Evolutionary conservation across 805 yeast species (phyloP), one percentile per base, ranked within the genome.

Genomic region (Yamadazyma philogaea): DNA sequence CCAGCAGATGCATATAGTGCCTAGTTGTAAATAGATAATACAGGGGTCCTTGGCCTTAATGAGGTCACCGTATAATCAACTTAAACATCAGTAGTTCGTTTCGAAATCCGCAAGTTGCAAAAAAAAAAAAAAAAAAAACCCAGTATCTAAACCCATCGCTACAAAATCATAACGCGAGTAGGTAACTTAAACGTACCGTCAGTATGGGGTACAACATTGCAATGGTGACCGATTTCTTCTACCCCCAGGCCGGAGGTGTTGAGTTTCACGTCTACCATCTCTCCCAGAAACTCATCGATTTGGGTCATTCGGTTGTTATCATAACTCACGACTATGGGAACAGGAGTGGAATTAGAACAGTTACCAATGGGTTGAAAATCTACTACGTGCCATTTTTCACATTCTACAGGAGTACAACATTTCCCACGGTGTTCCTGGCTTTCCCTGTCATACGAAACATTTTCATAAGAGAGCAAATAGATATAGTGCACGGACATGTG

Each of bases 181-280:
- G 15, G 11, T 33, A 11, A 33, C 24, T 18, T 21, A 24, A 14
- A 6, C 10, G 8, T 24, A 7, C 28, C 10, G 28, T 7, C 12
- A 24, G 28, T n/a, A 41, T 41, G 44, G 33, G 38, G 2, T 31
- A 30, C 38, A 47, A 47, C 30, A 50, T 48, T 17, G 75, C 75
- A 6, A 90, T 93, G 96, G 87, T 90, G 3, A 86, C 95, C 34
- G 99, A 93, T 64, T 93, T 89, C 71, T 93, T 93, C 77, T 93
- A 86, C 64, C 99, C 99, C 8, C 99, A 93, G 59, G 84, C 97
- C 0, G 99, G 99, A 3, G 99, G 99, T 7, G 95, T 93, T 1
- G 99, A 93, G 61, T 81, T 91, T 48, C 99, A 93, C 59, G 86
- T 91, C 14, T 88, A 87, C 61, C 98, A 93, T 60, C 64, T 93